A percentile compares a stretch with the other conserved stretches of the same genome.
phyloP scores from a whole-genome alignment of 371 early-diverging fungal genomes.

The Syncephalastrum contaminatum region DNA sequence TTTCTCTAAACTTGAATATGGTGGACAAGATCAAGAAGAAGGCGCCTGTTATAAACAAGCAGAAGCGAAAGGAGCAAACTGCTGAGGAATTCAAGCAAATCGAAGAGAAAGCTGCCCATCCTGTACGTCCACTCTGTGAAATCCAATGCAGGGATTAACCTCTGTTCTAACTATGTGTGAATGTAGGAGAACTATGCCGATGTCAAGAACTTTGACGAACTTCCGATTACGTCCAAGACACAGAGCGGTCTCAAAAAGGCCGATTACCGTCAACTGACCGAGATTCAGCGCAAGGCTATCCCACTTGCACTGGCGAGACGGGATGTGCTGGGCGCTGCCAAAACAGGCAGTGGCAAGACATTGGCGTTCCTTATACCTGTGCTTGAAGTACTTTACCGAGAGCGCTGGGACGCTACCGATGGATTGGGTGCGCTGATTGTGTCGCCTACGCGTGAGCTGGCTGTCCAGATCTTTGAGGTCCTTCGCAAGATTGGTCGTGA shows the following conservation, averaged over 20 bases:
- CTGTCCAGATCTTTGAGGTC: conserved; percentile 96
- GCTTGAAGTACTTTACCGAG: conserved; percentile 80
- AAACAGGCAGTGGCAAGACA: conserved; percentile 99
- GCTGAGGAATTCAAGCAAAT: conserved; percentile 30
- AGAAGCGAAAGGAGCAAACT: conserved; percentile 9
- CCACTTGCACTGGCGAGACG: conserved; percentile 84
- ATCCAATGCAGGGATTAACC: neutral
- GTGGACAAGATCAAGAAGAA: too few relatives aligned
- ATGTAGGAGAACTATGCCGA: conserved; percentile 35
- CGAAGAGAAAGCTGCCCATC: conserved; percentile 35
- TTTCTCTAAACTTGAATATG: too few relatives aligned
- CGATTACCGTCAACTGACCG: conserved; percentile 93
- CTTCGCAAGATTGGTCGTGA: conserved; percentile 82
- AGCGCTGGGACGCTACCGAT: conserved; percentile 83
- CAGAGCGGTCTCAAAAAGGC: conserved; percentile 66
- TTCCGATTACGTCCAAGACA: conserved; percentile 71
- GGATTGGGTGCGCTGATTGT: conserved; percentile 93
- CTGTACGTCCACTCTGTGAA: conserved; percentile 26
- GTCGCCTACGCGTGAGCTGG: conserved; percentile 98
- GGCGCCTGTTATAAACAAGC: neutral
- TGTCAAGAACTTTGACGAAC: conserved; percentile 52
- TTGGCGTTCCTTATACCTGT: conserved; percentile 97
- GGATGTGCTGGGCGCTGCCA: conserved; percentile 97
- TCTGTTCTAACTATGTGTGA: neutral
- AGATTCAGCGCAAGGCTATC: conserved; percentile 93